Base-by-base conservation (phyloP, 2,329 filamentous ascomycete species). In the Cylindrodendrum hubeiense region DNA sequence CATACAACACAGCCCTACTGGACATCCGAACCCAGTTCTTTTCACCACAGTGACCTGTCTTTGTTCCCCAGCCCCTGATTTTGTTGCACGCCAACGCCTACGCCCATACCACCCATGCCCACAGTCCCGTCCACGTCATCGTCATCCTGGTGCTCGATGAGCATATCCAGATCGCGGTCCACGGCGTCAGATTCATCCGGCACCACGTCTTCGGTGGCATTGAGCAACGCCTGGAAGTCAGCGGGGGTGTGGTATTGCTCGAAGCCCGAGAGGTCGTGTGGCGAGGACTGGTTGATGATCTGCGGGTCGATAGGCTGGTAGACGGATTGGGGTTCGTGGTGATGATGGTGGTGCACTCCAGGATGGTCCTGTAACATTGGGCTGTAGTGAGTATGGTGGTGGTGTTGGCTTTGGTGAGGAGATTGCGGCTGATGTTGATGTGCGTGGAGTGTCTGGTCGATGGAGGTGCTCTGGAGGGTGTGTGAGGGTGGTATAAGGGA, bases 251-350 rank as follows among this genome's bases (percentile, higher is more conserved):
- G 76, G 68, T 80, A 79, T 52, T 81, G 76, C 55, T 81, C 79
- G 65, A 85, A 85, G 22, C 78, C 70, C 49, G 72, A 74, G 61
- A 82, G 68, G 61, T 77, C 75, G 51, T 76, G 74, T 9, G 74
- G 73, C 39, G 76, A 74, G 24, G 79, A 71, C 55, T 84, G 82
- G 49, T 80, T 83, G 70, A 88, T 88, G 58, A 89, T 88, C 69
- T 86, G 86, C n/a, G 87, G 86, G 72, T 89, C 86, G 75, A 89
- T 88, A 26, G 86, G 87, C 57, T 87, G 85, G 73, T 85, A 86
- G 28, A 83, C 77, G 30, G 78, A 78, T 22, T 77, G 67, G 24
- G 76, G 66, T 50, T 79, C 76, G 50, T 82, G 78, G 53, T 69
- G 62, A 56, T 65, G 56, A 58, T 46, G 15, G 34, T 74, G 71